Percentiles rank a stretch among this genome's conserved stretches.
These are phyloP conservation scores for Oidiodendron maius DNA, from an alignment of 495 filamentous ascomycete genomes.

Conservation along the genomic window DNA sequence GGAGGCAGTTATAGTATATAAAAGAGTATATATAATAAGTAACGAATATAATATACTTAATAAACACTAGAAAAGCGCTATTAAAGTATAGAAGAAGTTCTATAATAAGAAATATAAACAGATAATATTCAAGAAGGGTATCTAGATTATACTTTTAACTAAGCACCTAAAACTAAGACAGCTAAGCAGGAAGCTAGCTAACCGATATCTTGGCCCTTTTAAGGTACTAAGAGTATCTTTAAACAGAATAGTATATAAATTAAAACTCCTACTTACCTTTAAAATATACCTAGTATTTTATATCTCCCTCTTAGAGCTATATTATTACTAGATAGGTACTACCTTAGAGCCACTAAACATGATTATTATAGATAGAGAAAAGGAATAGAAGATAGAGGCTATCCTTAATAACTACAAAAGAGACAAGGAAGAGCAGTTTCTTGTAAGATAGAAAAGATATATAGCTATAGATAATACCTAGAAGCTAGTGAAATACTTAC, in stretches of 20 bases:
- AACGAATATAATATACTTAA: neutral
- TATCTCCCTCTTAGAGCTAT: neutral
- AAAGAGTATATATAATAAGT: neutral
- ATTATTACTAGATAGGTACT: neutral
- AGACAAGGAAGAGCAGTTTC: neutral
- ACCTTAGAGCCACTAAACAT: neutral
- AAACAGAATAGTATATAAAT: neutral
- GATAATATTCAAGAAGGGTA: neutral
- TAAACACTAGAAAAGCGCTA: neutral
- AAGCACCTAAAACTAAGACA: neutral
- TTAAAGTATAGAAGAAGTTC: neutral
- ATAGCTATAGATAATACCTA: neutral
- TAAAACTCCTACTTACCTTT: neutral
- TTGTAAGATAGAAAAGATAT: neutral
- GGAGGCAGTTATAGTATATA: neutral
- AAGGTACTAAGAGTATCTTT: neutral
- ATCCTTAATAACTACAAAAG: neutral
- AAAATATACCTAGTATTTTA: neutral
- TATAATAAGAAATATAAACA: neutral
- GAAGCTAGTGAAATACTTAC: no score
- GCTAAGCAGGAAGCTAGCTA: neutral
- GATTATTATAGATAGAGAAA: neutral
- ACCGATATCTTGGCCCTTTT: neutral
- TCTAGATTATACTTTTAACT: neutral
- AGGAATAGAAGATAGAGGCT: neutral